phyloP scores from a whole-genome alignment of 2,329 filamentous ascomycete genomes.

The Camptophora hylomeconis region DNA sequence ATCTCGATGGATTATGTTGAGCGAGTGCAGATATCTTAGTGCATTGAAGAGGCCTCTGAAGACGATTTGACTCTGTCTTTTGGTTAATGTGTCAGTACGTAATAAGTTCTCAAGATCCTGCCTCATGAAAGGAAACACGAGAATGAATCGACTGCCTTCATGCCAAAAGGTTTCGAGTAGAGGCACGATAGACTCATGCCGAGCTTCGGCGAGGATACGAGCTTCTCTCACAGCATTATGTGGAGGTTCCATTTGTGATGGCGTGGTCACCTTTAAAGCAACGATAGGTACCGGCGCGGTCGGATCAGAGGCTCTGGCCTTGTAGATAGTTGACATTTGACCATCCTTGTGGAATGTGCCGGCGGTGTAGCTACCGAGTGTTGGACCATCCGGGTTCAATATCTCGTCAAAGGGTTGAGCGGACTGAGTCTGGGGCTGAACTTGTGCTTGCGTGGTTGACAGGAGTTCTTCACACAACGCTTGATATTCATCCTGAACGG shows the following conservation, averaged over 20 bases:
- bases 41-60: slow-evolving; percentile 59
- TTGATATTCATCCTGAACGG: slow-evolving; percentile 44
- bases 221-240: slow-evolving; percentile 74
- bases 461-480: slow-evolving; percentile 27
- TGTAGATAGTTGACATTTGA: slow-evolving; percentile 73
- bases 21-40: slow-evolving; percentile 56
- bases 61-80: slow-evolving; percentile 32
- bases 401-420: slow-evolving; percentile 14
- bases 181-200: slow-evolving; percentile 40
- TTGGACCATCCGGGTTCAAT: slow-evolving; percentile 22
- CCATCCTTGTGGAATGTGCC: slow-evolving; percentile 50
- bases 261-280: slow-evolving; percentile 77
- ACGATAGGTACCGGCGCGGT: slow-evolving; percentile 32
- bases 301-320: slow-evolving; percentile 34
- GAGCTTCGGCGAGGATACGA: slow-evolving; percentile 51
- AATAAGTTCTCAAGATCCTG: slow-evolving; percentile 60
- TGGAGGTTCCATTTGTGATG: slow-evolving; percentile 59
- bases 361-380: slow-evolving; percentile 43
- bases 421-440: slow-evolving; percentile 11
- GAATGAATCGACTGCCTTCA: slow-evolving; percentile 58
- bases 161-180: slow-evolving; percentile 58
- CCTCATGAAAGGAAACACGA: slow-evolving; percentile 76
- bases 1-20: slow-evolving; percentile 80
- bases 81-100: slow-evolving; percentile 16
- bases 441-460: slow-evolving; percentile 20